These are phyloP conservation scores for Monilinia laxa DNA, from an alignment of 2,329 filamentous ascomycete species.

Conservation along the genomic window DNA sequence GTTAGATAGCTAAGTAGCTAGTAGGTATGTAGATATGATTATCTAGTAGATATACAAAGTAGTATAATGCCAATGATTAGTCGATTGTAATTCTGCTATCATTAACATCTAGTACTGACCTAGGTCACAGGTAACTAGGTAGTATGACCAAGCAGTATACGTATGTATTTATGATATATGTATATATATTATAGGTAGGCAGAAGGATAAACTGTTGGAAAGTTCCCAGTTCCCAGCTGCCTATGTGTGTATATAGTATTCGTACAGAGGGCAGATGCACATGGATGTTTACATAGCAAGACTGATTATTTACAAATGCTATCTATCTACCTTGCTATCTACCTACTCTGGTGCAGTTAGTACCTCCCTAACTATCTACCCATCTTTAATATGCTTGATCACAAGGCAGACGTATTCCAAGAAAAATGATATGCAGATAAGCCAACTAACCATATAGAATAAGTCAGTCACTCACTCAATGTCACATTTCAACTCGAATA, in stretches of 20 bases:
- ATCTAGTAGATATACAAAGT: too few relatives aligned
- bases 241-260: too few relatives aligned
- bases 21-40: too few relatives aligned
- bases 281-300: too few relatives aligned
- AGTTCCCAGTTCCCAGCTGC: too few relatives aligned
- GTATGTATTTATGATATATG: too few relatives aligned
- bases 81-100: too few relatives aligned
- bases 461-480: background rate
- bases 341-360: background rate
- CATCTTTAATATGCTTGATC: background rate
- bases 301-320: background rate
- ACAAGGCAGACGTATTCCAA: slow-evolving; percentile 6
- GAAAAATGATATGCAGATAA: background rate
- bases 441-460: background rate
- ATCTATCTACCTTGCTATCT: background rate
- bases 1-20: too few relatives aligned
- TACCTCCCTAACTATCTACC: background rate
- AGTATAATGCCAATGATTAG: too few relatives aligned
- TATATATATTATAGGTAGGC: background rate
- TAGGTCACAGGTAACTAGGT: too few relatives aligned
- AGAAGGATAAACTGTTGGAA: background rate
- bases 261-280: background rate
- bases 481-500: background rate
- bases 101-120: too few relatives aligned
- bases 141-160: too few relatives aligned